Base-by-base conservation (phyloP, 768 basidiomycete genomes). In the Clavaria fumosa region DNA sequence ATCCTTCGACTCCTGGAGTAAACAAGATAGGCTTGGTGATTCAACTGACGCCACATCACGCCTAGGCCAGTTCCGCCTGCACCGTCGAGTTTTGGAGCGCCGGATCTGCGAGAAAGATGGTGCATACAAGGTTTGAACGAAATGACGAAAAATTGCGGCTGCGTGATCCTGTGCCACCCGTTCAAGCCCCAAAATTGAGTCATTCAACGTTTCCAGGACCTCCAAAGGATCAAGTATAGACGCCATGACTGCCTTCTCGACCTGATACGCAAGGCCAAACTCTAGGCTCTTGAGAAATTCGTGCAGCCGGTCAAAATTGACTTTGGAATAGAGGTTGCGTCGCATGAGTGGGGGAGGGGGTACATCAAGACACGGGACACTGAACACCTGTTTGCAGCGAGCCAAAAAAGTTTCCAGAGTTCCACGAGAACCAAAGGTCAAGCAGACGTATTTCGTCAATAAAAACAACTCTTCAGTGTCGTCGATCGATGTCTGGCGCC, bases 221-320 rank as follows among this genome's bases (percentile, higher is more conserved):
- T 56, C 50, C 0, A 4, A 4, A 1, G 39, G 34, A 23, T 43
- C 53, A 7, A 63, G 45, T 7, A 53, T 42, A 34, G 49, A 50
- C 31, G 46, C 52, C 23, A 43, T 40, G n/a, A 59, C 34, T 0
- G 60, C 58, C 37, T 62, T 63, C 20, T 63, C 58, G 4, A 58
- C 45, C 34, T 61, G 57, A 32, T 62, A 63, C 10, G 56, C 61
- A 11, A 63, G 48, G 22, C 49, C 45, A 31, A 62, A 62, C 3
- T 52, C 47, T 4, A 63, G 31, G 1, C 42, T 36, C 2, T 31
- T 14, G 27, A 64, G 47, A 34, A 55, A 35, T 1, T 22, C 34
- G 14, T 53, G 43, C 14, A 63, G 43, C 10, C 32, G 19, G 17
- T 12, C 27, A 5, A 43, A 5, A 7, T 47, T 24, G 22, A 30